Evolutionary conservation across 2,329 filamentous ascomycete species (phyloP).

Genomic region (Hirsutella thompsonii): DNA sequence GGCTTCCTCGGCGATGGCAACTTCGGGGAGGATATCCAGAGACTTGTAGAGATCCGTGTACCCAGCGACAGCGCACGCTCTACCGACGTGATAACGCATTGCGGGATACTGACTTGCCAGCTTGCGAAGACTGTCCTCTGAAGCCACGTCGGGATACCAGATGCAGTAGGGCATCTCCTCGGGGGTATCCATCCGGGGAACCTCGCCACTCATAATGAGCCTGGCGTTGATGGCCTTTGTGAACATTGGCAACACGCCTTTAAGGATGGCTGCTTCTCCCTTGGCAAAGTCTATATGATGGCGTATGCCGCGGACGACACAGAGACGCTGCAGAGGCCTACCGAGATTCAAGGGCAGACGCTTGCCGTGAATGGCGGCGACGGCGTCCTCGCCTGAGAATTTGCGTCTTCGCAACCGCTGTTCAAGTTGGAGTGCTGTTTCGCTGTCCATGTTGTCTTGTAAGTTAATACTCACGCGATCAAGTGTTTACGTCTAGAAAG

Average conservation of each 20-base stretch:
- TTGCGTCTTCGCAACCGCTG: not conserved
- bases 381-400: not conserved
- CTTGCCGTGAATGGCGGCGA: not conserved
- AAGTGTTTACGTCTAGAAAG: too few relatives aligned
- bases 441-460: too few relatives aligned
- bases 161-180: slow-evolving; percentile 23
- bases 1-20: slow-evolving; percentile 25
- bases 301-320: not conserved
- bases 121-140: slow-evolving; percentile 20
- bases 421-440: too few relatives aligned
- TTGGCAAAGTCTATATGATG: not conserved
- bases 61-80: slow-evolving; percentile 24
- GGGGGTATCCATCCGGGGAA: slow-evolving; percentile 13
- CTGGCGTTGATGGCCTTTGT: slow-evolving; percentile 12
- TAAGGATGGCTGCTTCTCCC: not conserved
- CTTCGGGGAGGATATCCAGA: slow-evolving; percentile 22
- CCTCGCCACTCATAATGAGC: slow-evolving; percentile 19
- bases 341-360: not conserved
- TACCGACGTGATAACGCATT: slow-evolving; percentile 22
- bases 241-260: not conserved
- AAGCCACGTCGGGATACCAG: slow-evolving; percentile 22
- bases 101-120: slow-evolving; percentile 18
- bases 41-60: slow-evolving; percentile 21
- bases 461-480: too few relatives aligned
- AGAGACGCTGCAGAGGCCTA: not conserved